Evolutionary conservation across 805 yeast genomes (phyloP).

Genomic region (Teunomyces tritomae): DNA sequence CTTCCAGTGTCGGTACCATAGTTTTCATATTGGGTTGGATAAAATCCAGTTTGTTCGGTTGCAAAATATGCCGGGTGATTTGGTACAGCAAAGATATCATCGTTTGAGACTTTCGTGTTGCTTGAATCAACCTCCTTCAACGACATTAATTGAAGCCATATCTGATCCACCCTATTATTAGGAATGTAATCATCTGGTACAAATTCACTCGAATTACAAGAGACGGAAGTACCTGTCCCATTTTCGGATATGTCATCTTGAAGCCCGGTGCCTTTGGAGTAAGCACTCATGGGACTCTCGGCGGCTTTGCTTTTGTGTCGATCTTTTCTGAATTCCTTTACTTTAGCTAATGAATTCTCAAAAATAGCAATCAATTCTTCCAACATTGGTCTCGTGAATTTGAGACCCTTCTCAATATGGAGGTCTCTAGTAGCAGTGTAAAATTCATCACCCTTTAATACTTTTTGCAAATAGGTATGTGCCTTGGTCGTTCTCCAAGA

Average conservation of each 20-base stretch:
- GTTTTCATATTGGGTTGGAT: background rate
- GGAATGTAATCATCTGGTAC: conserved; percentile 3
- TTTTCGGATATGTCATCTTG: background rate
- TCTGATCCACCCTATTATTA: conserved; percentile 8
- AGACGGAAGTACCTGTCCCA: background rate
- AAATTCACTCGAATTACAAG: background rate
- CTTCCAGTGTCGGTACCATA: background rate
- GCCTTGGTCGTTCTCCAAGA: conserved; percentile 70
- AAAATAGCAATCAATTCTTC: conserved; percentile 20
- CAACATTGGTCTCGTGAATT: conserved; percentile 16
- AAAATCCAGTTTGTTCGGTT: background rate
- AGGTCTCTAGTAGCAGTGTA: conserved; percentile 11
- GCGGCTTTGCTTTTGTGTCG: background rate
- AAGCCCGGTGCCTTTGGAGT: background rate
- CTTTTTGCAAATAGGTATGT: conserved; percentile 38
- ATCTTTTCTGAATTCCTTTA: conserved; percentile 7
- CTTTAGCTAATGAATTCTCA: conserved; percentile 17
- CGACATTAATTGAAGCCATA: conserved; percentile 13
- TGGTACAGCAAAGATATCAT: background rate
- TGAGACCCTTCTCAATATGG: conserved; percentile 7
- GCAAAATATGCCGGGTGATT: background rate
- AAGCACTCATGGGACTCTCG: too few species aligned
- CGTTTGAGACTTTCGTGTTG: background rate
- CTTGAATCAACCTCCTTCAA: background rate
- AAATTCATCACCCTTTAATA: conserved; percentile 29